Evolutionary conservation across 2,329 filamentous ascomycete genomes (phyloP).

Genomic region (Aureobasidium uvarum): DNA sequence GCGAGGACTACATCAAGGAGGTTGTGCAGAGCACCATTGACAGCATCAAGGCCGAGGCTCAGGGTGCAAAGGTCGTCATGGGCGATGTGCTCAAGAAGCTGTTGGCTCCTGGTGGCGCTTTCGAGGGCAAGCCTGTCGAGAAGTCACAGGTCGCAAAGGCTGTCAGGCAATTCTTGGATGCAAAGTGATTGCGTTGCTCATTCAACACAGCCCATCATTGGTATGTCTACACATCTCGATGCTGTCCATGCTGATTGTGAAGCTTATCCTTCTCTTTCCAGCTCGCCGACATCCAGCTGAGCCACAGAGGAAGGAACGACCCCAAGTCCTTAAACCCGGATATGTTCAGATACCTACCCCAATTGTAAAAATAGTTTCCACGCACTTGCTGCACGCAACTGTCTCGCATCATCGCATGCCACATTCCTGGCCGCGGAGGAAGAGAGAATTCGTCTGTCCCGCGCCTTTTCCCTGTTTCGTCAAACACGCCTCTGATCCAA

Average conservation of each 20-base stretch:
- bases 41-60: slow-evolving; percentile 46
- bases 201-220: background rate
- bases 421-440: background rate
- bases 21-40: slow-evolving; percentile 55
- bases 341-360: slow-evolving; percentile 8
- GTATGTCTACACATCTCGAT: background rate
- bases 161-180: slow-evolving; percentile 49
- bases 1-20: slow-evolving; percentile 57
- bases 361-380: slow-evolving; percentile 14
- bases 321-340: background rate
- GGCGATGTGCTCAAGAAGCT: slow-evolving; percentile 65
- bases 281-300: background rate
- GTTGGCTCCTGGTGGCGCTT: slow-evolving; percentile 49
- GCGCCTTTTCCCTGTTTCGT: background rate
- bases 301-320: background rate
- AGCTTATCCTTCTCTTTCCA: slow-evolving; percentile 1
- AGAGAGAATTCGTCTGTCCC: background rate
- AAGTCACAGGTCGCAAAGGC: slow-evolving; percentile 59
- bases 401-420: slow-evolving; percentile 1
- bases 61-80: slow-evolving; percentile 52
- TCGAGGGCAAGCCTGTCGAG: slow-evolving; percentile 65
- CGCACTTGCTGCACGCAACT: background rate
- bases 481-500: background rate
- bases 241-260: background rate
- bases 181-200: background rate